phyloP scores from a whole-genome alignment of 108 stramenopile species.

The Skeletonema tropicum region DNA sequence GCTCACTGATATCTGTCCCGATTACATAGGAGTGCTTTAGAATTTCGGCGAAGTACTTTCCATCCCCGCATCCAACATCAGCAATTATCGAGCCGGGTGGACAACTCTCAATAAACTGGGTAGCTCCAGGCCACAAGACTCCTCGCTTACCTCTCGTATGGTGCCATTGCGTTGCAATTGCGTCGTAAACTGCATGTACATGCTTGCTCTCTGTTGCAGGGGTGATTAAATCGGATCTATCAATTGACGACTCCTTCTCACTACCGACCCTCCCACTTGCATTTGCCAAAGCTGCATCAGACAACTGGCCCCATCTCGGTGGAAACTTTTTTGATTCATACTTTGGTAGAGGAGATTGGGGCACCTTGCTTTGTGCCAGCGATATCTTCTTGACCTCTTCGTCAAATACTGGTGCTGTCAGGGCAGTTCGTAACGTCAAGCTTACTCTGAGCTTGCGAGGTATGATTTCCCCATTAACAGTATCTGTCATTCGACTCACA shows the following conservation, averaged over 20 bases:
- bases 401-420: slow-evolving; percentile 38
- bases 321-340: slow-evolving; percentile 68
- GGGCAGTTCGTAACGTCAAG: slow-evolving; percentile 81
- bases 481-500: slow-evolving; percentile 86
- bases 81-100: slow-evolving; percentile 88
- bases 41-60: slow-evolving; percentile 90
- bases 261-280: not conserved
- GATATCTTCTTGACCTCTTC: slow-evolving; percentile 16
- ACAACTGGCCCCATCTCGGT: slow-evolving; percentile 61
- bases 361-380: not conserved
- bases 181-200: slow-evolving; percentile 96
- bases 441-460: slow-evolving; percentile 76
- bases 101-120: slow-evolving; percentile 77
- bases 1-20: slow-evolving; percentile 91
- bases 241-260: slow-evolving; percentile 4
- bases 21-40: slow-evolving; percentile 81
- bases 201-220: slow-evolving; percentile 90
- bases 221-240: slow-evolving; percentile 58
- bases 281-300: slow-evolving; percentile 12
- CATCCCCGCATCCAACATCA: slow-evolving; percentile 98
- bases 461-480: slow-evolving; percentile 66
- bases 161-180: slow-evolving; percentile 97
- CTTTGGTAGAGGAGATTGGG: slow-evolving; percentile 47
- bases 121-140: slow-evolving; percentile 96
- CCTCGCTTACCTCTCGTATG: slow-evolving; percentile 95